Evolutionary conservation across 495 filamentous ascomycete species (phyloP), one percentile per base, ranked within the genome.

Genomic region (Aspergillus nidulans): DNA sequence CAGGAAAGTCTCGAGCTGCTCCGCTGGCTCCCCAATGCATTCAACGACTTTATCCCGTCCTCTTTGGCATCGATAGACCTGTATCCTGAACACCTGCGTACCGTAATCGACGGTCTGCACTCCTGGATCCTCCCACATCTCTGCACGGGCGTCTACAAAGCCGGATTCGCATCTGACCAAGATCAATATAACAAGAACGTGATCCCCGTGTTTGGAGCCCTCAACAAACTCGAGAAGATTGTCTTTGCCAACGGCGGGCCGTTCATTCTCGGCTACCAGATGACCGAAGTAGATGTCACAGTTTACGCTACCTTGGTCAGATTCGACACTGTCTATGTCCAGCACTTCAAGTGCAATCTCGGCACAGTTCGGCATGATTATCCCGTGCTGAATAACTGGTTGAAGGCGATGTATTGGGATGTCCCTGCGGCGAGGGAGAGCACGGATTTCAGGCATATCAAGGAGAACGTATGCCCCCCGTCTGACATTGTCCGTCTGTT

Each of bases 271-370:
- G 77, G 77, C 1, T 51, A 48, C 2, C 52, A 68, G 23, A 55
- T 79, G 52, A 82, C 80, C 0, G 80, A 82, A 53, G 55, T 80
- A 6, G 81, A 84, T 61, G 58, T 82, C 43, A 66, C 72, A 18
- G 53, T 72, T 2, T 83, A 80, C 61, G 65, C 72, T 6, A 83
- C 77, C 10, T 38, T 81, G 26, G 60, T 81, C 21, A 69, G 78
- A 3, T 81, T 80, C 49, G 77, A 79, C 55, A 54, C 65, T 8
- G 73, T 79, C 3, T 83, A 82, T 58, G 74, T 77, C 5, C 77
- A 81, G 63, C 78, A 82, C 59, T 83, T 83, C 68, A 82, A 82
- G 63, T 79, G 76, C 56, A 84, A 81, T 52, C 53, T 81, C 15
- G 76, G 77, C 8, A 81, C 60, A 23, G 74, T 83, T 28, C 63